Evolutionary conservation across 352 stramenopile species (phyloP).

Genomic region (Phytophthora idaei): DNA sequence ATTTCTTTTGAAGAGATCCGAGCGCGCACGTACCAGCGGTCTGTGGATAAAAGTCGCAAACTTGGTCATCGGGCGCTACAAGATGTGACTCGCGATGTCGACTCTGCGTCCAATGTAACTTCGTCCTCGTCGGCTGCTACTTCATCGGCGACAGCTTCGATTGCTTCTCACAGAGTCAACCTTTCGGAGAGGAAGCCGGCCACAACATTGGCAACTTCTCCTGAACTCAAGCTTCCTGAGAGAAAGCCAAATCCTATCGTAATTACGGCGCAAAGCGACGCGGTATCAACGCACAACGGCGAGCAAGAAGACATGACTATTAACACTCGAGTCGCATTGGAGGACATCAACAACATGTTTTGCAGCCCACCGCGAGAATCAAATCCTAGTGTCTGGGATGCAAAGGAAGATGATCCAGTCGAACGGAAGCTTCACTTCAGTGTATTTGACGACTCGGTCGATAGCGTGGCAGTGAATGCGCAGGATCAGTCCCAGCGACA

Average conservation of each 20-base stretch:
- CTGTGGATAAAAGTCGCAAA: slow-evolving; percentile 16
- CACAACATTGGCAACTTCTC: slow-evolving; percentile 8
- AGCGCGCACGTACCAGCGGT: slow-evolving; percentile 39
- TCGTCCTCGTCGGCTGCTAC: slow-evolving; percentile 2
- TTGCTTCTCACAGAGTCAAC: slow-evolving; percentile 9
- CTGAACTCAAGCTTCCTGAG: slow-evolving; percentile 13
- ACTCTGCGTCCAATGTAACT: slow-evolving; percentile 20
- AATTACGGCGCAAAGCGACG: slow-evolving; percentile 16
- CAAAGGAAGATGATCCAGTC: slow-evolving; percentile 69
- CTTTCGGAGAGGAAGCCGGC: slow-evolving; percentile 8
- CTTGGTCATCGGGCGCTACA: slow-evolving; percentile 23
- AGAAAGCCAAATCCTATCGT: slow-evolving; percentile 8
- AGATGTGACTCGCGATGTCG: slow-evolving; percentile 30
- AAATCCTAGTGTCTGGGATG: slow-evolving; percentile 49
- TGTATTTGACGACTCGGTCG: slow-evolving; percentile 80
- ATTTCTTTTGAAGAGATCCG: slow-evolving; percentile 86
- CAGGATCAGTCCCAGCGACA: slow-evolving; percentile 57
- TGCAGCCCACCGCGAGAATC: slow-evolving; percentile 67
- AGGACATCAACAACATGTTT: slow-evolving; percentile 89
- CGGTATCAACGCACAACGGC: slow-evolving; percentile 33
- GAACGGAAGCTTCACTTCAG: slow-evolving; percentile 87
- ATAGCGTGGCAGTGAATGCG: slow-evolving; percentile 59
- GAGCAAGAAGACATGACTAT: slow-evolving; percentile 89
- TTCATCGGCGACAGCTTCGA: slow-evolving; percentile 11
- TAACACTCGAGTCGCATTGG: slow-evolving; percentile 83